These are phyloP conservation scores for Pestalotiopsis sp. DNA, from an alignment of 2,329 filamentous ascomycete species.

Conservation along the genomic window DNA sequence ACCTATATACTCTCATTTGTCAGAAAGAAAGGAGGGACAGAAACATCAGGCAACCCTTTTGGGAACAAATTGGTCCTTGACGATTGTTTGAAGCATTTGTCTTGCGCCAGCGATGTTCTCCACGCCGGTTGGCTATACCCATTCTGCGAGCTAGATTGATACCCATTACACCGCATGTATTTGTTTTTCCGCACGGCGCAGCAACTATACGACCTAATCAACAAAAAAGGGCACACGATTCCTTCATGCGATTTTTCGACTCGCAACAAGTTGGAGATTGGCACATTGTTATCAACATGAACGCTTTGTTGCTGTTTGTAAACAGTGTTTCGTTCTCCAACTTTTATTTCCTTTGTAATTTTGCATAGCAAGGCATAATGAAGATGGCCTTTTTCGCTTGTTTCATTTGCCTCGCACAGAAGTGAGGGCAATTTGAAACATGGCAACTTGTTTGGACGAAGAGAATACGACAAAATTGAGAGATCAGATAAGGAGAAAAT, in stretches of 20 bases:
- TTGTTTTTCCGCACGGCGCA: not conserved
- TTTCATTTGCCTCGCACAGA: not conserved
- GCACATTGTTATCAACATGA: not conserved
- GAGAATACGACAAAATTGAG: not conserved
- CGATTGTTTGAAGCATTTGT: not conserved
- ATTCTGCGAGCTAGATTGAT: slow-evolving; percentile 13
- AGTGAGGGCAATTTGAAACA: not conserved
- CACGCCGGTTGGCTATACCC: slow-evolving; percentile 1
- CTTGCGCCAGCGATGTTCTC: slow-evolving; percentile 19
- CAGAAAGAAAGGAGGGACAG: not conserved
- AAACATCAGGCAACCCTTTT: not conserved
- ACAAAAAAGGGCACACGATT: not conserved
- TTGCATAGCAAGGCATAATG: slow-evolving; percentile 6
- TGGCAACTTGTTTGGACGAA: not conserved
- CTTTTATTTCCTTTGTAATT: slow-evolving; percentile 6
- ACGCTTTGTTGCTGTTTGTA: not conserved
- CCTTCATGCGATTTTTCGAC: not conserved
- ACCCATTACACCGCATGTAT: slow-evolving; percentile 9
- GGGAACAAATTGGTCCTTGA: not conserved
- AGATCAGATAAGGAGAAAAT: not conserved
- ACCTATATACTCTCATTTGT: slow-evolving; percentile 9
- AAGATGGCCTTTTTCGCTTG: not conserved
- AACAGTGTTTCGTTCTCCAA: not conserved
- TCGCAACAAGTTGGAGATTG: not conserved
- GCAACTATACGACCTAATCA: not conserved